Evolutionary conservation across 352 stramenopile species (phyloP).

Genomic region (Phytophthora capsici): DNA sequence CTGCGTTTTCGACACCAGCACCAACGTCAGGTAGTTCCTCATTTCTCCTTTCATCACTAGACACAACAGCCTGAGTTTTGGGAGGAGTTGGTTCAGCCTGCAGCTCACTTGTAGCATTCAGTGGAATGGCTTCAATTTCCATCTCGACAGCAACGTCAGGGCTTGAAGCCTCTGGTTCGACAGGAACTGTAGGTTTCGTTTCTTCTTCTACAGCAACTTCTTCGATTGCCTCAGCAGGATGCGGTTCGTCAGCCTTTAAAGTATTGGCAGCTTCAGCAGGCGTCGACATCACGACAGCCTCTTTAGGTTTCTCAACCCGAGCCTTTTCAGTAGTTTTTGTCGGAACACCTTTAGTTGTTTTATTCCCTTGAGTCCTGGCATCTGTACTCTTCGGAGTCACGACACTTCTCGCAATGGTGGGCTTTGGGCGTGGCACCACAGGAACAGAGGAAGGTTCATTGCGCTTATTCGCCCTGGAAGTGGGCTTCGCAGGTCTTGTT

Average conservation of each 20-base stretch:
- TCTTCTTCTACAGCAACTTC: not conserved
- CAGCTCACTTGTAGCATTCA: not conserved
- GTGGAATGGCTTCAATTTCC: not conserved
- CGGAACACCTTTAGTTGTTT: slow-evolving; percentile 12
- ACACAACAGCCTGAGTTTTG: not conserved
- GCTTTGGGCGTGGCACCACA: slow-evolving; percentile 18
- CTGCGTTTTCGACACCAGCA: not conserved
- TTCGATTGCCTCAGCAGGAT: not conserved
- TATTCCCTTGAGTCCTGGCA: slow-evolving; percentile 15
- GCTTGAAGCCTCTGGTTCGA: not conserved
- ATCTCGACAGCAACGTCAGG: not conserved
- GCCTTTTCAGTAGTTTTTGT: slow-evolving; percentile 9
- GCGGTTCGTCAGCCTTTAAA: not conserved
- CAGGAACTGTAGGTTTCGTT: slow-evolving; percentile 1
- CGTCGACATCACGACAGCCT: not conserved
- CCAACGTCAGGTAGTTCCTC: not conserved
- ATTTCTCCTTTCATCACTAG: not conserved
- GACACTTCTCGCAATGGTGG: slow-evolving; percentile 9
- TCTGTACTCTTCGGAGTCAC: slow-evolving; percentile 14
- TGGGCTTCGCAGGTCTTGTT: slow-evolving; percentile 19
- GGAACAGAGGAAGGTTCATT: slow-evolving; percentile 4
- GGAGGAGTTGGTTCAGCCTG: not conserved
- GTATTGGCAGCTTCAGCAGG: not conserved
- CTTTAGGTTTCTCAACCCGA: not conserved
- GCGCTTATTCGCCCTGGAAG: slow-evolving; percentile 14